Percentiles rank a stretch among this genome's conserved stretches.
Evolutionary conservation across 192 early-diverging fungal genomes (phyloP).

Genomic region (Spizellomyces punctatus): DNA sequence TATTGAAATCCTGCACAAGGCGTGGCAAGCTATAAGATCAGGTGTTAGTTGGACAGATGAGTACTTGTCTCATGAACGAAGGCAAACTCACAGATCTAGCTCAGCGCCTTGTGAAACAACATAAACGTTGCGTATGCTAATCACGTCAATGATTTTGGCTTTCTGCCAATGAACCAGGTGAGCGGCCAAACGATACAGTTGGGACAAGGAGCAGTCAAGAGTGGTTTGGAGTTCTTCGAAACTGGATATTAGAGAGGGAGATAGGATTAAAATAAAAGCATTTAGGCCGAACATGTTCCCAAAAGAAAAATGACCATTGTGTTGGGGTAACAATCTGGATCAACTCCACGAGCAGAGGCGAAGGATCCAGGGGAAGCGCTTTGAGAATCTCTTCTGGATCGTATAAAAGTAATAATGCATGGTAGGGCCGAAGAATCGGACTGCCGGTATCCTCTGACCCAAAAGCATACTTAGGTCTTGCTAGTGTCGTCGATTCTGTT

Average conservation of each 20-base stretch:
- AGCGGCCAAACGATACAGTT: slow-evolving; percentile 85
- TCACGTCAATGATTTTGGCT: slow-evolving; percentile 86
- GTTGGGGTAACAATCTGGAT: slow-evolving; percentile 87
- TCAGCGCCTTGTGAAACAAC: slow-evolving; percentile 69
- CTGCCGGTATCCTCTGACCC: slow-evolving; percentile 42
- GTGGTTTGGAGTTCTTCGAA: slow-evolving; percentile 79
- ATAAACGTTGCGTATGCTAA: slow-evolving; percentile 77
- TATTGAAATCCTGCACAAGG: slow-evolving; percentile 59
- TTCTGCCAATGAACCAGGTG: slow-evolving; percentile 94
- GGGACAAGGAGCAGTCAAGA: slow-evolving; percentile 91
- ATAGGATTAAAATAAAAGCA: background rate
- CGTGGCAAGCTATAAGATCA: slow-evolving; percentile 19
- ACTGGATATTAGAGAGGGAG: slow-evolving; percentile 39
- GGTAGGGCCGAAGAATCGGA: slow-evolving; percentile 82
- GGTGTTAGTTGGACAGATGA: slow-evolving; percentile 17
- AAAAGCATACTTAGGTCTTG: slow-evolving; percentile 25
- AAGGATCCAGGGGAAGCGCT: slow-evolving; percentile 77
- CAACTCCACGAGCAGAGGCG: slow-evolving; percentile 84
- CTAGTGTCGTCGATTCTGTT: slow-evolving; percentile 28
- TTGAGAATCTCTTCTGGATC: slow-evolving; percentile 82
- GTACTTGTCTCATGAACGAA: background rate
- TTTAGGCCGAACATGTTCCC: background rate
- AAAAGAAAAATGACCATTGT: slow-evolving; percentile 58
- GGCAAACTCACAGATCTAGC: slow-evolving; percentile 21
- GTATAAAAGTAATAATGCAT: slow-evolving; percentile 80